These are phyloP conservation scores for Malania oleifera DNA, from an alignment of 164 flowering plant genomes.

Conservation along the genomic window DNA sequence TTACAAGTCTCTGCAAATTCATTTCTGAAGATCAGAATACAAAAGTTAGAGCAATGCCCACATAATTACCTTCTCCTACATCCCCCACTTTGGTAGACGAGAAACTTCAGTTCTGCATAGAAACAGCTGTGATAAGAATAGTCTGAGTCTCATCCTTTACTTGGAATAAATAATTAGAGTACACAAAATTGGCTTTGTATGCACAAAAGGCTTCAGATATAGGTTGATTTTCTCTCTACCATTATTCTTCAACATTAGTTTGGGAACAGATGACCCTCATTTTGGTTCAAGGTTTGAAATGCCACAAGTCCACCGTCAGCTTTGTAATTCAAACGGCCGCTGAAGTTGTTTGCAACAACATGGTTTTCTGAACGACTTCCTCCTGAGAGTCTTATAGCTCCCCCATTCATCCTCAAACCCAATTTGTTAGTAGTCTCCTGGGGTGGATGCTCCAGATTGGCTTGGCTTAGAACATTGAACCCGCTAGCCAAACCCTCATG, in stretches of 20 bases:
- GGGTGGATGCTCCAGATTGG: conserved; percentile 10
- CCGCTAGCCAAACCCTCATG: conserved; percentile 18
- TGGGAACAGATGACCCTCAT: conserved; percentile 11
- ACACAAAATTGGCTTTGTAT: too few relatives aligned
- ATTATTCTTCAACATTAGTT: conserved; percentile 4
- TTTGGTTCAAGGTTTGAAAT: conserved; percentile 3
- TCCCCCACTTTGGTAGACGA: too few relatives aligned
- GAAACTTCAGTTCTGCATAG: too few relatives aligned
- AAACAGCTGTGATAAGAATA: too few relatives aligned
- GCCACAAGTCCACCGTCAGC: conserved; percentile 14
- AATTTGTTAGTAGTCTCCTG: conserved; percentile 7
- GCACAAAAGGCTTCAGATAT: too few relatives aligned
- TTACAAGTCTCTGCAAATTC: too few relatives aligned
- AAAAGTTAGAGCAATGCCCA: too few relatives aligned
- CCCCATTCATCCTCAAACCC: conserved; percentile 24
- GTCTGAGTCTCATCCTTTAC: too few relatives aligned
- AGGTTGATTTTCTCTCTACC: too few relatives aligned
- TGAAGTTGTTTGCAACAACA: conserved; percentile 14
- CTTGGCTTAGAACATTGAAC: conserved; percentile 16
- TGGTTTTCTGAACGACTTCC: conserved; percentile 13
- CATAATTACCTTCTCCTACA: too few relatives aligned
- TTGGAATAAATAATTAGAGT: too few relatives aligned
- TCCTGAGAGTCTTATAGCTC: conserved; percentile 16
- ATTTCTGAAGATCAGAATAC: too few relatives aligned
- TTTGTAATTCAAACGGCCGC: conserved; percentile 12